Evolutionary conservation across 768 basidiomycete species (phyloP).

Genomic region (Heimioporus sp.): DNA sequence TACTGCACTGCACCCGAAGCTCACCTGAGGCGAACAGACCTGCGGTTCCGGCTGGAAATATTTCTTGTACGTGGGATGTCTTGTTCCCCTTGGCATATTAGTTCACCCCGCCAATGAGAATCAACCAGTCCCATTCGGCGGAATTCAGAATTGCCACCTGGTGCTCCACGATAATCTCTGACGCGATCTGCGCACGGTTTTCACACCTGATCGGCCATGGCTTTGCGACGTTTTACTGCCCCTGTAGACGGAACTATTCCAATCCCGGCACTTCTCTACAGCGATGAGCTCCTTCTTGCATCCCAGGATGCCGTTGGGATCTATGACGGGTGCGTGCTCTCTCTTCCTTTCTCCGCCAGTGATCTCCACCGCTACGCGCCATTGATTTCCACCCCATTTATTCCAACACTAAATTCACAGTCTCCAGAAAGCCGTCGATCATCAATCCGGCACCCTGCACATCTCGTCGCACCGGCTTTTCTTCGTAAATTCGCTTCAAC

Average conservation of each 20-base stretch:
- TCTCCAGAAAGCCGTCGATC: constrained; percentile 74
- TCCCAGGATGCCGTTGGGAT: constrained; percentile 83
- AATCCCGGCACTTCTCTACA: constrained; percentile 69
- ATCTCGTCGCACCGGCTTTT: constrained; percentile 84
- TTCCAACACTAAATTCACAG: constrained; percentile 44
- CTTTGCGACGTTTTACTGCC: constrained; percentile 52
- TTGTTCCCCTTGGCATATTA: constrained; percentile 1
- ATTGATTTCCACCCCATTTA: constrained; percentile 14
- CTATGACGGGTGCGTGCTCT: constrained; percentile 77
- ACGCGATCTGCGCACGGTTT: neutral
- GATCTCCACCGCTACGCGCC: constrained; percentile 15
- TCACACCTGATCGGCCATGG: constrained; percentile 36
- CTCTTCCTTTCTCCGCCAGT: neutral
- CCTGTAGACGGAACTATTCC: constrained; percentile 77
- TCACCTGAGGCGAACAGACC: constrained; percentile 19
- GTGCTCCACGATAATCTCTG: neutral
- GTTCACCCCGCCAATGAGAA: neutral
- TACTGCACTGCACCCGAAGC: constrained; percentile 13
- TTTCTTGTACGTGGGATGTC: constrained; percentile 11
- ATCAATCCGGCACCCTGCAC: constrained; percentile 72
- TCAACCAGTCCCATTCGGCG: constrained; percentile 8
- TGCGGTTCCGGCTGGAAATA: neutral
- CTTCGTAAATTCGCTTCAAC: constrained; percentile 60
- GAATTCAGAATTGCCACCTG: constrained; percentile 3
- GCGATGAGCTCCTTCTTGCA: constrained; percentile 73